phyloP scores from a whole-genome alignment of 2,329 filamentous ascomycete species.

The Pseudocercospora macadamiae region DNA sequence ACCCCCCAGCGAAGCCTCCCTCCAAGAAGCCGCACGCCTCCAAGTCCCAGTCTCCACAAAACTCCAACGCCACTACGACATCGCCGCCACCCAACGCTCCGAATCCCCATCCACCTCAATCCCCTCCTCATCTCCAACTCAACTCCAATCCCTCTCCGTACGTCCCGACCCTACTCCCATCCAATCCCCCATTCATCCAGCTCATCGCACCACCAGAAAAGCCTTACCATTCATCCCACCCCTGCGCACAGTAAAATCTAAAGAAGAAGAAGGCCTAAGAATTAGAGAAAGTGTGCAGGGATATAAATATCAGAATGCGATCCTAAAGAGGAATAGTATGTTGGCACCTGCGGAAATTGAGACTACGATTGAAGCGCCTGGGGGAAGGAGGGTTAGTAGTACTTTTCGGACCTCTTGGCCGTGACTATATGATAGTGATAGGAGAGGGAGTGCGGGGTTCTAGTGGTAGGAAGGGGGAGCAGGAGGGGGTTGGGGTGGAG shows the following conservation, averaged over 20 bases:
- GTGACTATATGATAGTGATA: constrained; percentile 6
- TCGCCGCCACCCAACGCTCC: background rate
- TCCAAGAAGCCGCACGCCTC: background rate
- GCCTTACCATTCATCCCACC: background rate
- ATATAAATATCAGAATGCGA: background rate
- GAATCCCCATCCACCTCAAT: background rate
- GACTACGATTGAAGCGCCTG: background rate
- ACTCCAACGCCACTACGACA: constrained; percentile 4
- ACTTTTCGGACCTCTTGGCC: constrained; percentile 2
- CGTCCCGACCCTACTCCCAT: background rate
- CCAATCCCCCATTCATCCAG: background rate
- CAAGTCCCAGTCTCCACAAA: background rate
- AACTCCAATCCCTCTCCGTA: background rate
- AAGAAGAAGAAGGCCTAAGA: background rate
- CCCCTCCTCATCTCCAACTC: background rate
- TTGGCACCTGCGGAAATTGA: background rate
- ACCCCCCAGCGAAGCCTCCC: background rate
- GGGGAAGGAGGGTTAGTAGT: constrained; percentile 2
- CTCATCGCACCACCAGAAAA: background rate
- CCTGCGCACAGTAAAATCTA: background rate
- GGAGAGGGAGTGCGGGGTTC: no score
- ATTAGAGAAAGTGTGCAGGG: background rate
- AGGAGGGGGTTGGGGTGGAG: no score
- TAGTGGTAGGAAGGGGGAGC: no score
- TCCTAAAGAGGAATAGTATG: background rate